Percentiles rank a stretch among this genome's conserved stretches.
Evolutionary conservation across 148 eudicot species (phyloP).

Genomic region (Rhododendron ovatum): DNA sequence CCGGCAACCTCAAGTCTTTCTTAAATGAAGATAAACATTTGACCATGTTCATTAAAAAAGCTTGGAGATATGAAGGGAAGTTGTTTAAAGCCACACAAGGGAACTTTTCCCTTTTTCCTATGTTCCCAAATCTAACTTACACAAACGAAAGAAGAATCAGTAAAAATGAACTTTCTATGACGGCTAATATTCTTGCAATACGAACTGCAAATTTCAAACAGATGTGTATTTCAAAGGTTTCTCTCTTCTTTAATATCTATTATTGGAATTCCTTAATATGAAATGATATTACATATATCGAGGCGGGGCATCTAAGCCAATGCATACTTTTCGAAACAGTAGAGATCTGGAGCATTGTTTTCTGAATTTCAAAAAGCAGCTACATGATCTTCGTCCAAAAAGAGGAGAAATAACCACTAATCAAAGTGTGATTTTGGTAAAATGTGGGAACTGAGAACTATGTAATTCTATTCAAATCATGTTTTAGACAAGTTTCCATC

Average conservation of each 20-base stretch:
- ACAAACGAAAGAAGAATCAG: background rate
- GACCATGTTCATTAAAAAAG: background rate
- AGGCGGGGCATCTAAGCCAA: background rate
- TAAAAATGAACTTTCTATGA: background rate
- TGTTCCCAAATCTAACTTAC: background rate
- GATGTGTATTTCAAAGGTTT: background rate
- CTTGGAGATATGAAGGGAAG: background rate
- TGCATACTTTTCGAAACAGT: background rate
- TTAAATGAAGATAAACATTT: background rate
- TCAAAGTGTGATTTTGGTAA: background rate
- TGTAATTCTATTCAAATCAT: background rate
- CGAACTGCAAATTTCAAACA: background rate
- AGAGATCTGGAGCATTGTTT: background rate
- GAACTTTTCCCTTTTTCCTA: background rate
- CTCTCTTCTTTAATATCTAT: background rate
- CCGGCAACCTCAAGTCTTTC: background rate
- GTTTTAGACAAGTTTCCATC: background rate
- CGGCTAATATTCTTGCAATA: background rate
- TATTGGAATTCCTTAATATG: background rate
- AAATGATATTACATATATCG: background rate
- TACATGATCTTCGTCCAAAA: background rate
- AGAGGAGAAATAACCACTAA: background rate
- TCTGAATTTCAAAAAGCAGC: background rate
- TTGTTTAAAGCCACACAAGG: background rate
- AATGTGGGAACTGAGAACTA: background rate